Conservation (phyloP, 2,329 filamentous ascomycete genomes). For the Beauveria pseudobassiana region DNA sequence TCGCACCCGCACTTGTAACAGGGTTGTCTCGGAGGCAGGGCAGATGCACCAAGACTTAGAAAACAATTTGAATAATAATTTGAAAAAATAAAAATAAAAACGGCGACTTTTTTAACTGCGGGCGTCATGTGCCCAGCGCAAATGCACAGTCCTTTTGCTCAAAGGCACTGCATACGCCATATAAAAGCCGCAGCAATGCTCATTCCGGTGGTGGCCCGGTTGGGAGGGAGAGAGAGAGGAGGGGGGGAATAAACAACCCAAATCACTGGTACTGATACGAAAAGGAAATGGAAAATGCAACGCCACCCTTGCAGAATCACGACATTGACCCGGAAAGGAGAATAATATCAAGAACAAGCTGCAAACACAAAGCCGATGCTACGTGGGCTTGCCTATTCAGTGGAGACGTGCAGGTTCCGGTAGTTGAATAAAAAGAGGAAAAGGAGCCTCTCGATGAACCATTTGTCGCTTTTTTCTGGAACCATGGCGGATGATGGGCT, state of each 20-base stretch:
- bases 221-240: too few species aligned
- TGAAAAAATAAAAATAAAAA: too few species aligned
- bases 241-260: too few species aligned
- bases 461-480: background rate
- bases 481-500: slow-evolving; percentile 2
- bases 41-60: background rate
- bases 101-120: background rate
- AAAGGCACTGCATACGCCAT: background rate
- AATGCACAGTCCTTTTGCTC: background rate
- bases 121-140: background rate
- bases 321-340: background rate
- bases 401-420: background rate
- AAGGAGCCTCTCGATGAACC: too few species aligned
- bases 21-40: background rate
- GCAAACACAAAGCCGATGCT: background rate
- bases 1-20: background rate
- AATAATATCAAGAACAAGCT: background rate
- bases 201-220: too few species aligned
- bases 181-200: too few species aligned
- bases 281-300: too few species aligned
- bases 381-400: slow-evolving; percentile 8
- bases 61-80: too few species aligned
- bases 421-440: background rate
- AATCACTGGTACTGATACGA: too few species aligned
- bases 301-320: too few species aligned